Percentiles rank a stretch among this genome's conserved stretches.
These are phyloP conservation scores for Stentor roeselii DNA, from an alignment of 73 alveolate species.

Conservation along the genomic window DNA sequence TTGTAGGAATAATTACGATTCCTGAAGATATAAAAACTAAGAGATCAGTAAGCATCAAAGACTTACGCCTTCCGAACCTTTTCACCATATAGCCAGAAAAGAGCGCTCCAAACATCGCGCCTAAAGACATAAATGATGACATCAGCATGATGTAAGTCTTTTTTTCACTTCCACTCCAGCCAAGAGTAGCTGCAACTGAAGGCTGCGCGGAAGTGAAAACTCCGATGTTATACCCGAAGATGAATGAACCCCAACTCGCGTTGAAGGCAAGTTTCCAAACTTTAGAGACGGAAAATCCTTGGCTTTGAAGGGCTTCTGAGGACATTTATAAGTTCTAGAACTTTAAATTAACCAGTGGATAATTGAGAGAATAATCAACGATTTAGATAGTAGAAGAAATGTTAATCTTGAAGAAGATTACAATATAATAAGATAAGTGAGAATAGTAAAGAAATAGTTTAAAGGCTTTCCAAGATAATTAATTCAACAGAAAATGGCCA, in stretches of 20 bases:
- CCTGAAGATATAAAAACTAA: not conserved
- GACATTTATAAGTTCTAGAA: conserved; percentile 5
- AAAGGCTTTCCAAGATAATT: no score
- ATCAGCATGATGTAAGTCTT: not conserved
- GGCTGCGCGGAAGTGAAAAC: conserved; percentile 8
- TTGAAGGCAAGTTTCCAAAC: not conserved
- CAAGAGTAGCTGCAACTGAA: not conserved
- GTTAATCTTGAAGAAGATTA: no score
- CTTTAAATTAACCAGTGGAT: no score
- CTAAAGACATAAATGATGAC: not conserved
- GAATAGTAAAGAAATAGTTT: no score
- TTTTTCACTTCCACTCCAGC: not conserved
- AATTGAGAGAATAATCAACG: no score
- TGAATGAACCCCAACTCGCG: not conserved
- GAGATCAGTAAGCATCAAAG: conserved; percentile 10
- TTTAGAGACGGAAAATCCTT: not conserved
- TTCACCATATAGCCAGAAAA: not conserved
- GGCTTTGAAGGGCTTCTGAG: not conserved
- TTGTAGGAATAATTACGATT: not conserved
- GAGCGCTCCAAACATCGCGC: not conserved
- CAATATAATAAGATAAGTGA: no score
- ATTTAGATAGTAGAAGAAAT: no score
- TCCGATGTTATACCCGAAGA: conserved; percentile 10
- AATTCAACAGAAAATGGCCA: no score
- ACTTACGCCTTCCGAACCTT: not conserved